These are phyloP conservation scores for Aspergillus novoparasiticus DNA, from an alignment of 2,329 filamentous ascomycete genomes.

Conservation along the genomic window DNA sequence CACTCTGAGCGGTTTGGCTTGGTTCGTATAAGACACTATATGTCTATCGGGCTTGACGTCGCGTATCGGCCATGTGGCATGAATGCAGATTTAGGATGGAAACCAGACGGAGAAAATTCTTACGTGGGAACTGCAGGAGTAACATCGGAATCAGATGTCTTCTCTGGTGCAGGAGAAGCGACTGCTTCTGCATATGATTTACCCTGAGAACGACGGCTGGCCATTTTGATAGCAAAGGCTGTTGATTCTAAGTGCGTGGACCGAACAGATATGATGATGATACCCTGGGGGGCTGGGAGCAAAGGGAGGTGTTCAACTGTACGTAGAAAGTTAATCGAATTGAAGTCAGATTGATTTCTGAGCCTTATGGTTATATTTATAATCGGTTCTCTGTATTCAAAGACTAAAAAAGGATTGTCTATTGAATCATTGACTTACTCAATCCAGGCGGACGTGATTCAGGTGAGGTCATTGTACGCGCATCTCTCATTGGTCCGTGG, in stretches of 20 bases:
- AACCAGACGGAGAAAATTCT: constrained; percentile 35
- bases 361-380: not conserved
- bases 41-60: not conserved
- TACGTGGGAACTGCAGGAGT: constrained; percentile 82
- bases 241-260: constrained; percentile 3
- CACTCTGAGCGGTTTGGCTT: not conserved
- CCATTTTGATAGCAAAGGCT: constrained; percentile 26
- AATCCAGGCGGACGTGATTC: not conserved
- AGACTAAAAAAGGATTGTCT: not conserved
- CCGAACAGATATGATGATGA: not conserved
- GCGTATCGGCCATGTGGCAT: constrained; percentile 11
- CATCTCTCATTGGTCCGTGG: not conserved
- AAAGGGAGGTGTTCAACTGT: not conserved
- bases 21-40: not conserved
- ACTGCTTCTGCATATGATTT: constrained; percentile 33
- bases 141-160: constrained; percentile 67
- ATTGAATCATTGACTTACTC: not conserved
- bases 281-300: not conserved
- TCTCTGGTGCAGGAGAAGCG: constrained; percentile 36
- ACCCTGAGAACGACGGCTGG: constrained; percentile 32
- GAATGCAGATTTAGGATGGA: constrained; percentile 3
- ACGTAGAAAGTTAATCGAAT: not conserved
- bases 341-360: not conserved
- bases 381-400: not conserved
- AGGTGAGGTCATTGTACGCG: constrained; percentile 1